phyloP scores from a whole-genome alignment of 2,329 filamentous ascomycete species.

The Mycosphaerella arachidis region DNA sequence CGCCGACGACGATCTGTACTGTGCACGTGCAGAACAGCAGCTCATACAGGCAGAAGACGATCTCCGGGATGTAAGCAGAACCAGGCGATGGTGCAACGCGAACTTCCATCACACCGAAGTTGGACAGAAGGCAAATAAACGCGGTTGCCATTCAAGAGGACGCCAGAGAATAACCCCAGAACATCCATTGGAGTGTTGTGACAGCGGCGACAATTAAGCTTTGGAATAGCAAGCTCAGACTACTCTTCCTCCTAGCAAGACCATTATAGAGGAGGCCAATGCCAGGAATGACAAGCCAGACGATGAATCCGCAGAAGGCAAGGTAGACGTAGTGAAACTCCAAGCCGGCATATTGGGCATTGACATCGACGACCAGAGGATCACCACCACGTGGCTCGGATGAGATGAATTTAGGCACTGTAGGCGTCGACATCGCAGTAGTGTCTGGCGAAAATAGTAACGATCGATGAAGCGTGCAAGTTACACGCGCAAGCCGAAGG shows the following conservation, averaged over 20 bases:
- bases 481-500: not conserved
- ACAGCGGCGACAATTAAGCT: slow-evolving; percentile 55
- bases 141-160: slow-evolving; percentile 57
- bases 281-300: slow-evolving; percentile 64
- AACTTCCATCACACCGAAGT: slow-evolving; percentile 60
- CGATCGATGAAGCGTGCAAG: not conserved
- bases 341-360: slow-evolving; percentile 54
- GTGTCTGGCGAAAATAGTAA: not conserved
- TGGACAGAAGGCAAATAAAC: slow-evolving; percentile 59
- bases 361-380: slow-evolving; percentile 50
- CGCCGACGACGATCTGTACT: slow-evolving; percentile 62
- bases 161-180: slow-evolving; percentile 60
- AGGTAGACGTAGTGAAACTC: slow-evolving; percentile 61
- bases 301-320: slow-evolving; percentile 55
- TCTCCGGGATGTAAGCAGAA: slow-evolving; percentile 55
- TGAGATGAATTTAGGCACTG: slow-evolving; percentile 36
- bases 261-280: slow-evolving; percentile 63
- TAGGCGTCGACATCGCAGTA: not conserved
- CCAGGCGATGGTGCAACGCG: slow-evolving; percentile 57
- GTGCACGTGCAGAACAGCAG: slow-evolving; percentile 59
- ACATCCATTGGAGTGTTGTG: slow-evolving; percentile 58
- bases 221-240: slow-evolving; percentile 59
- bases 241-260: slow-evolving; percentile 58
- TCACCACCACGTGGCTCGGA: slow-evolving; percentile 52
- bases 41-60: slow-evolving; percentile 64